A percentile compares a stretch with the other conserved stretches of the same genome.
These are phyloP conservation scores for Hypoxylon sp. DNA, from an alignment of 2,329 filamentous ascomycete genomes.

Conservation along the genomic window DNA sequence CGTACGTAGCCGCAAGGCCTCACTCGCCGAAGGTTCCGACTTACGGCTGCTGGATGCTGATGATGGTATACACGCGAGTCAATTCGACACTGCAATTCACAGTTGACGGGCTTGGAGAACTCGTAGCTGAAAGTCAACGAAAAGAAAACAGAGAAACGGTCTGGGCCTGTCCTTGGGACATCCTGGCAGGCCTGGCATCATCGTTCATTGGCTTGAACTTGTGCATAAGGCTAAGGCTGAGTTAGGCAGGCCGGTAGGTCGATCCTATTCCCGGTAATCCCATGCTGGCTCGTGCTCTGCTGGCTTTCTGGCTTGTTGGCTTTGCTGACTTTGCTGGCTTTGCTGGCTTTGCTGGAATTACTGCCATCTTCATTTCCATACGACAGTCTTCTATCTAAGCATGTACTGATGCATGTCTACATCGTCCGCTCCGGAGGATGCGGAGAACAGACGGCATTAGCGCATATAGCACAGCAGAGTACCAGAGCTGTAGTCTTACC, in stretches of 20 bases:
- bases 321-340: too few species aligned
- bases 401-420: background rate
- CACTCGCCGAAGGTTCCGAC: constrained; percentile 23
- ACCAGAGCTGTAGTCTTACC: background rate
- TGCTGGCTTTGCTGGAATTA: too few species aligned
- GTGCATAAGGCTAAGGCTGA: background rate
- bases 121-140: background rate
- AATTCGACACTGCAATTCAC: constrained; percentile 19
- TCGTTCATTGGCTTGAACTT: too few species aligned
- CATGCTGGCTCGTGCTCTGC: background rate
- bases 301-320: too few species aligned
- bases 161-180: background rate
- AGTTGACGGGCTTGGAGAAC: constrained; percentile 10
- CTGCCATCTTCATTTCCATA: too few species aligned
- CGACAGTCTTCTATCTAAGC: background rate
- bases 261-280: background rate
- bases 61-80: constrained; percentile 23
- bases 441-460: constrained; percentile 30
- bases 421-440: constrained; percentile 13
- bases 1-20: constrained; percentile 20
- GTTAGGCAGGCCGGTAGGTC: background rate
- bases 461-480: background rate
- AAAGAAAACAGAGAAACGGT: background rate
- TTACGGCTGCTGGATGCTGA: constrained; percentile 6
- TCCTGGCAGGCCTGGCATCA: too few species aligned